Base-by-base conservation (phyloP, 176 grass and related monocot species). In the Eremochloa ophiuroides region DNA sequence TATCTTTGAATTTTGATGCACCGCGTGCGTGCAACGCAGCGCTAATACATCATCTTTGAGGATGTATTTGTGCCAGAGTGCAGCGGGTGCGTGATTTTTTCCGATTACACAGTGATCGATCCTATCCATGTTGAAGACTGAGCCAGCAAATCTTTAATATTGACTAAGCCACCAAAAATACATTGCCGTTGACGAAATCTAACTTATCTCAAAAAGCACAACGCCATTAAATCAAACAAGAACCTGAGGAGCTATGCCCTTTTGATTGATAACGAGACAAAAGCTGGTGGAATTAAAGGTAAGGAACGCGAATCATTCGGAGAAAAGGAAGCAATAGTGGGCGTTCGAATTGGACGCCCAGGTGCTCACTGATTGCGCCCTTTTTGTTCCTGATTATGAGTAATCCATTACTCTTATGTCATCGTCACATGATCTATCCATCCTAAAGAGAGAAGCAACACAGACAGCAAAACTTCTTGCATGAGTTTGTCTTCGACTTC, bases 331-430 rank as follows among this genome's bases (percentile, higher is more conserved):
- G n/a, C 15, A 40, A 39, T 40, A 63, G 26, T 85, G n/a, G 25
- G 10, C 62, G 23, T 26, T 73, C 17, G 75, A 79, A 79, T 53
- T 62, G 67, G 67, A 85, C 72, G 56, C 56, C 29, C 43, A 11
- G 56, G 12, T 55, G 44, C 33, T 62, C 56, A 42, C 30, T 85
- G 76, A 66, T 85, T 65, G 67, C 9, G 59, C 64, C 63, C 67
- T 66, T 80, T 78, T 78, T 50, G 67, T 42, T 80, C 75, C 18
- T 55, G 59, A 42, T 55, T 69, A 33, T 55, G 35, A 73, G 26
- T 61, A 80, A 86, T 42, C 12, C 30, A 61, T 73, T 43, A 15
- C 48, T 66, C 28, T 61, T 43, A 43, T n/a, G 11, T 13, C 73
- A 76, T 76, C 41, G 47, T 58, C 67, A 63, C 56, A 42, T 30